Percentiles rank a stretch among this genome's conserved stretches.
phyloP scores from a whole-genome alignment of 345 rosid species.

The Microcos paniculata region DNA sequence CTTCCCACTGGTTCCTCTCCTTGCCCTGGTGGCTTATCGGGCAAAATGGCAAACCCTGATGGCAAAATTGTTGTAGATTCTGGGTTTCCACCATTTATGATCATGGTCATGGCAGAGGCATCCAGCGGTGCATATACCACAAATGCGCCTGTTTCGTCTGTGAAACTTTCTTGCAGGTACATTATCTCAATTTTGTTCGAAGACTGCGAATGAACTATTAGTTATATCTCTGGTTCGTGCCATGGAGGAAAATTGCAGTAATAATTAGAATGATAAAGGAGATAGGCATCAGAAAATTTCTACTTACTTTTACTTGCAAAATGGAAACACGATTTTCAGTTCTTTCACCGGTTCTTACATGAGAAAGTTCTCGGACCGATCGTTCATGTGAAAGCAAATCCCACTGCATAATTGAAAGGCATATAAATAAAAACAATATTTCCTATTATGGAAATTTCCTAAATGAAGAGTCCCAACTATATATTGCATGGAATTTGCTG shows the following conservation, averaged over 20 bases:
- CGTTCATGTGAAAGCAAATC: conserved; percentile 29
- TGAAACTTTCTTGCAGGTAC: conserved; percentile 44
- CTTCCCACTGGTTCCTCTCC: conserved; percentile 20
- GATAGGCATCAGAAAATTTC: not conserved
- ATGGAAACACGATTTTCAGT: conserved; percentile 32
- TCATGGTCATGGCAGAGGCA: not conserved
- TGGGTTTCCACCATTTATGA: conserved; percentile 35
- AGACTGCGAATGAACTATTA: conserved; percentile 17
- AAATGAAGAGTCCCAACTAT: not conserved
- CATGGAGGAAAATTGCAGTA: not conserved
- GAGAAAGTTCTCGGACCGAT: conserved; percentile 23
- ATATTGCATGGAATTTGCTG: too few species aligned
- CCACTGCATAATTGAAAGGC: conserved; percentile 37
- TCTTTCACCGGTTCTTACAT: conserved; percentile 23
- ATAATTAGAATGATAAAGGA: not conserved
- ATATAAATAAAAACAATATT: not conserved
- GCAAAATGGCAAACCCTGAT: conserved; percentile 47
- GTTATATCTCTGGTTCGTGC: not conserved
- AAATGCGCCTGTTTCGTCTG: conserved; percentile 26
- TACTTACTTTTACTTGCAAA: conserved; percentile 35
- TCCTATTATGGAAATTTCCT: not conserved
- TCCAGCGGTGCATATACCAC: conserved; percentile 45
- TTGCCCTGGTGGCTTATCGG: conserved; percentile 17
- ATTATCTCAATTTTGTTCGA: not conserved
- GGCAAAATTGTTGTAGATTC: conserved; percentile 28